Evolutionary conservation across 768 basidiomycete species (phyloP).

Genomic region (Leccinum broughii): DNA sequence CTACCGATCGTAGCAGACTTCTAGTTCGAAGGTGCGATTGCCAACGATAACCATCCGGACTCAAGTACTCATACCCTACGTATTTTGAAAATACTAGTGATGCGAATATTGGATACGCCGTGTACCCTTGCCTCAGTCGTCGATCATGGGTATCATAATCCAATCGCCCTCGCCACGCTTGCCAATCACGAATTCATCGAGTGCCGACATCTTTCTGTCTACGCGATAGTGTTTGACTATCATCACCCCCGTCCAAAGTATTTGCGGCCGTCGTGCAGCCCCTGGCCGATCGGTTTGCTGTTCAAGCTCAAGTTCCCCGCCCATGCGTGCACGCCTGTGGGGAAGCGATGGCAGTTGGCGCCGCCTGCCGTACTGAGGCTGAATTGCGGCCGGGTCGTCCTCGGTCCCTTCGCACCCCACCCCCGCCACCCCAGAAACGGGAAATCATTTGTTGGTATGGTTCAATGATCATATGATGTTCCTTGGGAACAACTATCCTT

Average conservation of each 20-base stretch:
- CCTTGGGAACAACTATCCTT: conserved; percentile 6
- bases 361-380: background rate
- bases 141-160: background rate
- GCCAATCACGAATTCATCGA: background rate
- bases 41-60: no score
- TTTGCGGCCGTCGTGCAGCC: background rate
- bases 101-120: background rate
- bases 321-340: background rate
- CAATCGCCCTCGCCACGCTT: background rate
- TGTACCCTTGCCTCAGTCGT: background rate
- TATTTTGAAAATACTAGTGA: no score
- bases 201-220: background rate
- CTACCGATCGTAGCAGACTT: background rate
- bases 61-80: no score
- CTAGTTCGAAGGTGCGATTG: background rate
- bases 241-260: background rate
- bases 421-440: background rate
- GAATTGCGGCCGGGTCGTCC: background rate
- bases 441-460: conserved; percentile 6
- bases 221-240: background rate
- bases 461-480: background rate
- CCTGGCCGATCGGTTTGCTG: background rate
- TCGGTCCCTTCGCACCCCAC: background rate
- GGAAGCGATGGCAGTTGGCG: background rate
- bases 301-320: background rate